Evolutionary conservation across 1,139 yeast genomes (phyloP).

Genomic region (Debaryomycetaceae sp.): DNA sequence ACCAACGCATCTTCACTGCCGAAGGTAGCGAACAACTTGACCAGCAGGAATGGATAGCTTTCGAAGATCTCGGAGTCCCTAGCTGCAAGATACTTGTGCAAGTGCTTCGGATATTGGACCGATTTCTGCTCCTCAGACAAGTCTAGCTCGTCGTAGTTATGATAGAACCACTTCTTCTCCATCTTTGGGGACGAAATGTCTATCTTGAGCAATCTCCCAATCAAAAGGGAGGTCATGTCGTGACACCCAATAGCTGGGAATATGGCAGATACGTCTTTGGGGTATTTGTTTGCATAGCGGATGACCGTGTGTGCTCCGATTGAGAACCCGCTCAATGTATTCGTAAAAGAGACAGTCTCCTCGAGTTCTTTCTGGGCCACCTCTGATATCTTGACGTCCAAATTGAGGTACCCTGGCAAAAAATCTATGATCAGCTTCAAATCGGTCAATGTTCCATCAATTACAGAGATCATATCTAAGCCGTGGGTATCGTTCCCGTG

Average conservation of each 20-base stretch:
- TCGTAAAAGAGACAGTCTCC: slow-evolving; percentile 21
- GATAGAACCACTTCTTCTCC: slow-evolving; percentile 30
- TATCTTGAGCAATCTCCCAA: slow-evolving; percentile 33
- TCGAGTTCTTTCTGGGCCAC: slow-evolving; percentile 16
- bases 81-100: slow-evolving; percentile 29
- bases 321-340: slow-evolving; percentile 52
- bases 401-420: slow-evolving; percentile 43
- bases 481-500: slow-evolving; percentile 51
- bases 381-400: slow-evolving; percentile 26
- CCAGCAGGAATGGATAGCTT: slow-evolving; percentile 27
- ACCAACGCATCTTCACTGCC: slow-evolving; percentile 38
- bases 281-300: slow-evolving; percentile 41
- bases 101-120: slow-evolving; percentile 29
- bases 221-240: slow-evolving; percentile 41
- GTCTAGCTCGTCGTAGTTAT: slow-evolving; percentile 32
- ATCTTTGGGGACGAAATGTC: slow-evolving; percentile 14
- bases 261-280: slow-evolving; percentile 34
- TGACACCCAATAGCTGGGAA: slow-evolving; percentile 49
- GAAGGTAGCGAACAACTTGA: slow-evolving; percentile 36
- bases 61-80: slow-evolving; percentile 35
- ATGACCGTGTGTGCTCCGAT: slow-evolving; percentile 61
- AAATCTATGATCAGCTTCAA: slow-evolving; percentile 44
- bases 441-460: slow-evolving; percentile 53
- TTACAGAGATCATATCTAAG: slow-evolving; percentile 47
- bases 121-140: slow-evolving; percentile 23